Percentiles rank a stretch among this genome's conserved stretches.
phyloP scores from a whole-genome alignment of 257 asterid genomes.

The Nicotiana otophora region DNA sequence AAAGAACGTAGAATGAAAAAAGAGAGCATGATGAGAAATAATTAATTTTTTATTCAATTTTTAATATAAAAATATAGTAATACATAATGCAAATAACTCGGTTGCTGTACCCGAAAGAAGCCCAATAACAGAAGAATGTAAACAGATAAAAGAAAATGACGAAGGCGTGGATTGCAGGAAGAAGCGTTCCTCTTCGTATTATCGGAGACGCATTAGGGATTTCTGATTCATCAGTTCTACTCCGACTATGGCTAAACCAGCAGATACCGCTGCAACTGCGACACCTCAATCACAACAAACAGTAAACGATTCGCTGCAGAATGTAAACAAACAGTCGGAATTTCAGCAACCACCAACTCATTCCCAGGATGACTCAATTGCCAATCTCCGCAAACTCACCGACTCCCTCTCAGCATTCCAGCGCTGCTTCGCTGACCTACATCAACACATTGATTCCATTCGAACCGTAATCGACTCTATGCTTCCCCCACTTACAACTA shows the following conservation, averaged over 20 bases:
- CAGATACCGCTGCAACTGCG: not conserved
- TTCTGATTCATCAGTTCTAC: not conserved
- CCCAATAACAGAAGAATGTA: no score
- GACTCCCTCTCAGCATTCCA: constrained; percentile 48
- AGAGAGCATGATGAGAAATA: no score
- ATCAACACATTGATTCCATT: constrained; percentile 46
- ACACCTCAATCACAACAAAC: constrained; percentile 3
- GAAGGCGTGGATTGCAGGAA: no score
- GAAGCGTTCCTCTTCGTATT: no score
- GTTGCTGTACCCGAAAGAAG: no score
- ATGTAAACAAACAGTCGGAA: not conserved
- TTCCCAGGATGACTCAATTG: constrained; percentile 26
- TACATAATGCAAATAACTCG: no score
- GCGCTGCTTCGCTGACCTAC: constrained; percentile 51
- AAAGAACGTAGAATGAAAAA: no score
- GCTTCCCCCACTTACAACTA: constrained; percentile 20
- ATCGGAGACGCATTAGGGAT: not conserved
- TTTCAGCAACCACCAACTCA: not conserved
- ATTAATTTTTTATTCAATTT: no score
- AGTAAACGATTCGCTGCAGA: not conserved
- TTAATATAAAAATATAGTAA: no score
- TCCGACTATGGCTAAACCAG: not conserved
- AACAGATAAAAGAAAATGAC: no score
- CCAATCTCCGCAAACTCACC: constrained; percentile 41
- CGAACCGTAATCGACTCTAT: constrained; percentile 36